Conservation (phyloP, 805 yeast genomes). For the Wickerhamiella musiphila region DNA sequence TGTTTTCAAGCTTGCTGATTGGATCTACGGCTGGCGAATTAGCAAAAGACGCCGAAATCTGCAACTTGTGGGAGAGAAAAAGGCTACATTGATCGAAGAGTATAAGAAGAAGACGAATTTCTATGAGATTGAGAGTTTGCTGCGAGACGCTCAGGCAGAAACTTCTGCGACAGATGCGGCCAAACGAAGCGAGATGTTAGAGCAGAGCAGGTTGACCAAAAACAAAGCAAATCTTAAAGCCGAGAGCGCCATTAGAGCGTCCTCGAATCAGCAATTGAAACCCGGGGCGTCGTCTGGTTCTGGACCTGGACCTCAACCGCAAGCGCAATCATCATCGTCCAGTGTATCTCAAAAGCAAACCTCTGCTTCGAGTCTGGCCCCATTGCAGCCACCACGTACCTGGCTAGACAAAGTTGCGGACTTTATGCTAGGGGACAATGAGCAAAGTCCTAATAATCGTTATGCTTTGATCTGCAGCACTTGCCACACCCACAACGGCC, state of each 20-base stretch:
- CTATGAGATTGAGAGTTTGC: constrained; percentile 54
- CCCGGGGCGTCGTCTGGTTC: no score
- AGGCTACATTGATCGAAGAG: constrained; percentile 41
- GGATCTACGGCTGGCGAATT: constrained; percentile 13
- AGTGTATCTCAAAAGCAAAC: no score
- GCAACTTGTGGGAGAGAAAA: constrained; percentile 27
- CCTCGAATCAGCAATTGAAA: no score
- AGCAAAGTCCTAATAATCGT: constrained; percentile 38
- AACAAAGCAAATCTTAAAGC: no score
- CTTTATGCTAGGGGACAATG: constrained; percentile 42
- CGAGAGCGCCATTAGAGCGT: no score
- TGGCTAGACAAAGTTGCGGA: constrained; percentile 30
- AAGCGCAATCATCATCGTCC: no score
- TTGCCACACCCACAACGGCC: constrained; percentile 62
- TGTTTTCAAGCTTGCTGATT: constrained; percentile 6
- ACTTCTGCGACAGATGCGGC: no score
- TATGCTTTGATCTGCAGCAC: constrained; percentile 54
- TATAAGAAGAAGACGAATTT: constrained; percentile 59
- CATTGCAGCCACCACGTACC: constrained; percentile 14
- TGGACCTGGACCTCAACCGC: no score
- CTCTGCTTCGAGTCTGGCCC: not conserved
- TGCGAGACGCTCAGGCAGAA: constrained; percentile 41
- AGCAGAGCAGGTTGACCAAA: no score
- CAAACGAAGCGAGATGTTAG: no score
- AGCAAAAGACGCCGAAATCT: constrained; percentile 16